A percentile compares a stretch with the other conserved stretches of the same genome.
Conservation (phyloP, 805 yeast species). For the Yarrowia alimentaria region DNA sequence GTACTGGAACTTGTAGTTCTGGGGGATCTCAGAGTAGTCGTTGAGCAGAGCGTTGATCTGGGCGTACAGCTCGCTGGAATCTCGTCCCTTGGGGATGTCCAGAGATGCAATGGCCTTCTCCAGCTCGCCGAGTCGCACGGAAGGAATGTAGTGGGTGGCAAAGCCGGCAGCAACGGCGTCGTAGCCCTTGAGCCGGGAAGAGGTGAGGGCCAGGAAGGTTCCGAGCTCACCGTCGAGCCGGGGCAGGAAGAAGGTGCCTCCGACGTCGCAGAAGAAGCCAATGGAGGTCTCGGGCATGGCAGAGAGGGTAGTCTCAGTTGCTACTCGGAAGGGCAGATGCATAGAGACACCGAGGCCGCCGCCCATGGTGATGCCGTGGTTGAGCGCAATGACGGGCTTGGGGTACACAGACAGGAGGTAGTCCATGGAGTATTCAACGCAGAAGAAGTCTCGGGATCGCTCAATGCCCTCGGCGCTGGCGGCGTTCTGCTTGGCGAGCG, state of each 20-base stretch:
- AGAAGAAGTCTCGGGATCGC: constrained; percentile 66
- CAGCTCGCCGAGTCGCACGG: constrained; percentile 60
- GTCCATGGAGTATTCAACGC: constrained; percentile 76
- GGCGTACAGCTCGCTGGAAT: constrained; percentile 46
- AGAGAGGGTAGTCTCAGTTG: constrained; percentile 84
- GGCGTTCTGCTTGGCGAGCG: constrained; percentile 51
- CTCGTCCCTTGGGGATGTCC: constrained; percentile 39
- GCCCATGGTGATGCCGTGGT: constrained; percentile 96
- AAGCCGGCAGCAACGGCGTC: constrained; percentile 83
- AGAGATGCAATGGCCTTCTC: constrained; percentile 64
- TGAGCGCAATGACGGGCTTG: constrained; percentile 81
- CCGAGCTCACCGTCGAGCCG: constrained; percentile 81
- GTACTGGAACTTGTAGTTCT: constrained; percentile 54
- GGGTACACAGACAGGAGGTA: constrained; percentile 74
- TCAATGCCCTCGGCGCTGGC: constrained; percentile 48
- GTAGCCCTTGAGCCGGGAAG: constrained; percentile 69
- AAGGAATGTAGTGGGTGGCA: constrained; percentile 85
- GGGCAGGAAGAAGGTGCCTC: constrained; percentile 85
- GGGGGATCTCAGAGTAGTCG: constrained; percentile 72
- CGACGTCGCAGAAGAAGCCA: constrained; percentile 96
- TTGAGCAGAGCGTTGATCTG: constrained; percentile 72
- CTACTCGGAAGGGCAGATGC: constrained; percentile 88
- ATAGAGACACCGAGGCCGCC: constrained; percentile 94
- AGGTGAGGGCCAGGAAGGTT: constrained; percentile 81
- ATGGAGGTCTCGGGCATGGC: constrained; percentile 99